These are phyloP conservation scores for Colletotrichum tamarilloi DNA, from an alignment of 2,329 filamentous ascomycete genomes.

Conservation along the genomic window DNA sequence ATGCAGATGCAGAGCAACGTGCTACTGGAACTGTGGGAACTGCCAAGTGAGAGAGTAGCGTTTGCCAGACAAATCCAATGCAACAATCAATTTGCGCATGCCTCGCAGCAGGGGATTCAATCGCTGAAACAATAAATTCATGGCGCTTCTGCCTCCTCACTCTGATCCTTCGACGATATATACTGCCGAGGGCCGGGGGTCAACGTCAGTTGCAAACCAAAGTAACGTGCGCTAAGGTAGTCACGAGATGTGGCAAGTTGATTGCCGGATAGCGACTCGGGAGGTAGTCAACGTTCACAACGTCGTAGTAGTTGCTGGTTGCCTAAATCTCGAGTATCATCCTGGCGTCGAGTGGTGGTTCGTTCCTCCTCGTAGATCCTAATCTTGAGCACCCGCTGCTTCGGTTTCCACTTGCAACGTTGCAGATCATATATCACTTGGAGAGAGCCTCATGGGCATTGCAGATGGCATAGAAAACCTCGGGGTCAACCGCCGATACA, in stretches of 20 bases:
- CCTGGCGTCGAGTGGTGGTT: not conserved
- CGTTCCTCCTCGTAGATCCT: too few relatives aligned
- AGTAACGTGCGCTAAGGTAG: not conserved
- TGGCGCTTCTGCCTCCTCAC: not conserved
- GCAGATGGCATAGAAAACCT: not conserved
- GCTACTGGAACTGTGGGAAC: not conserved
- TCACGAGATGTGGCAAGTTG: not conserved
- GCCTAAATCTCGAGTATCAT: not conserved
- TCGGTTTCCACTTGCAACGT: constrained; percentile 16
- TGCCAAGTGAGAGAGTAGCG: not conserved
- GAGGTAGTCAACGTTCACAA: not conserved
- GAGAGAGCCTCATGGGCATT: constrained; percentile 10
- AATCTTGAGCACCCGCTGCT: not conserved
- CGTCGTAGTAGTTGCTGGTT: not conserved
- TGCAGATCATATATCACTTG: constrained; percentile 6
- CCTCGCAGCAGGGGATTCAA: not conserved
- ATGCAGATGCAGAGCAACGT: not conserved
- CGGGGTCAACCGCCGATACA: not conserved
- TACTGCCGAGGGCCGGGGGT: not conserved
- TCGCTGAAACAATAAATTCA: too few relatives aligned
- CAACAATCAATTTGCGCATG: not conserved
- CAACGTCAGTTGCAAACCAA: not conserved
- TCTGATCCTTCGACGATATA: not conserved
- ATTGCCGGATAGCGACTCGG: too few relatives aligned
- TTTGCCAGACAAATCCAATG: not conserved